Evolutionary conservation across 2,329 filamentous ascomycete species (phyloP).

Genomic region (Aspergillus brunneoviolaceus): DNA sequence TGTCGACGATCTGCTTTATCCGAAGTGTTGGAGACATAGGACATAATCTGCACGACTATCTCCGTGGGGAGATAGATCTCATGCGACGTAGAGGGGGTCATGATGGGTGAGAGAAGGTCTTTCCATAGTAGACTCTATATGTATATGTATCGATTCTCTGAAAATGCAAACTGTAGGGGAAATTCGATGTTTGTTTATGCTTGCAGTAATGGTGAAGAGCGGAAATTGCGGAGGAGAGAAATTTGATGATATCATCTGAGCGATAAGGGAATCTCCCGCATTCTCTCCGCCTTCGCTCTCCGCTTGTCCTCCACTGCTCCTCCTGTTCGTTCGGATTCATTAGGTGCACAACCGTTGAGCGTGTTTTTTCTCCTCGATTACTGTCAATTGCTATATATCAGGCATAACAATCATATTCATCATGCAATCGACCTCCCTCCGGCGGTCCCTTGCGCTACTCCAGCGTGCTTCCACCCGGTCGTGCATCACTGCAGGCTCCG

Average conservation of each 20-base stretch:
- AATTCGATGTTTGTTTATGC: conserved; percentile 1
- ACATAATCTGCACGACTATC: conserved; percentile 52
- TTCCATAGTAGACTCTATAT: not conserved
- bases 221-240: not conserved
- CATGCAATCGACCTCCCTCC: conserved; percentile 29
- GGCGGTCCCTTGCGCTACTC: conserved; percentile 28
- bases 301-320: not conserved
- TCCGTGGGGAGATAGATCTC: conserved; percentile 53
- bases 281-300: not conserved
- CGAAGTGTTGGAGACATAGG: conserved; percentile 37
- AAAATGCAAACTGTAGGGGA: not conserved
- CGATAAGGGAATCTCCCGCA: not conserved
- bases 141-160: not conserved
- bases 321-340: not conserved
- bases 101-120: conserved; percentile 12
- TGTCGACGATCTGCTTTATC: conserved; percentile 41
- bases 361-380: not conserved
- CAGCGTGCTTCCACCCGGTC: conserved; percentile 24
- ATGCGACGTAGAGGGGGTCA: conserved; percentile 20
- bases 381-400: not conserved
- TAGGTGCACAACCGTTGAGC: not conserved
- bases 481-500: conserved; percentile 16
- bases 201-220: not conserved
- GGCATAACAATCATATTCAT: not conserved
- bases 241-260: not conserved